Evolutionary conservation across 2,329 filamentous ascomycete genomes (phyloP).

Genomic region (Trichophyton equinum): DNA sequence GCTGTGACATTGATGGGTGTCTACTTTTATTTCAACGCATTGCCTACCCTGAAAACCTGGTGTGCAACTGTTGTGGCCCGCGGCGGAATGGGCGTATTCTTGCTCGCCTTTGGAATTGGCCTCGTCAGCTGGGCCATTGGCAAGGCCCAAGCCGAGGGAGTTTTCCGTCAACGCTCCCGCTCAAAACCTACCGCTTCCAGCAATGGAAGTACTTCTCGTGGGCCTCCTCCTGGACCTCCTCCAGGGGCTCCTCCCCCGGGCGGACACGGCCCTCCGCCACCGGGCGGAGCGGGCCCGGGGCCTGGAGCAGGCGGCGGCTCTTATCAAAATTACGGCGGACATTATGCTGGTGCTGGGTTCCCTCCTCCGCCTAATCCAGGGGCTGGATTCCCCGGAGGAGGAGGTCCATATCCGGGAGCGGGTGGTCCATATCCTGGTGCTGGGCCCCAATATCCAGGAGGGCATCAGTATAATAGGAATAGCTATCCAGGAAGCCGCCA

Average conservation of each 20-base stretch:
- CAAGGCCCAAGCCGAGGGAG: slow-evolving; percentile 46
- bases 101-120: slow-evolving; percentile 61
- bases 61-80: slow-evolving; percentile 57
- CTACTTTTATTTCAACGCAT: slow-evolving; percentile 57
- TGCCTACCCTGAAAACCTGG: slow-evolving; percentile 63
- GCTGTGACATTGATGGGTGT: slow-evolving; percentile 62
- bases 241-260: slow-evolving; percentile 16
- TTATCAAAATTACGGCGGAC: slow-evolving; percentile 21
- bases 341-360: slow-evolving; percentile 15
- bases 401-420: slow-evolving; percentile 8
- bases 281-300: slow-evolving; percentile 10
- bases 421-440: slow-evolving; percentile 5
- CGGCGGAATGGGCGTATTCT: slow-evolving; percentile 58
- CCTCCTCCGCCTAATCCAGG: slow-evolving; percentile 21
- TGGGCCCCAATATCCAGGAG: slow-evolving; percentile 22
- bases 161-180: slow-evolving; percentile 16
- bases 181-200: slow-evolving; percentile 14
- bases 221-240: slow-evolving; percentile 17
- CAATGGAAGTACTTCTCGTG: slow-evolving; percentile 23
- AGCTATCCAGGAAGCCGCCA: slow-evolving; percentile 4
- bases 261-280: slow-evolving; percentile 7
- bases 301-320: slow-evolving; percentile 14
- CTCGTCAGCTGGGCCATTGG: slow-evolving; percentile 68
- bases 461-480: slow-evolving; percentile 10
- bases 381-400: slow-evolving; percentile 21